These are phyloP conservation scores for Pseudogymnoascus sp. DNA, from an alignment of 2,329 filamentous ascomycete genomes.

Conservation along the genomic window DNA sequence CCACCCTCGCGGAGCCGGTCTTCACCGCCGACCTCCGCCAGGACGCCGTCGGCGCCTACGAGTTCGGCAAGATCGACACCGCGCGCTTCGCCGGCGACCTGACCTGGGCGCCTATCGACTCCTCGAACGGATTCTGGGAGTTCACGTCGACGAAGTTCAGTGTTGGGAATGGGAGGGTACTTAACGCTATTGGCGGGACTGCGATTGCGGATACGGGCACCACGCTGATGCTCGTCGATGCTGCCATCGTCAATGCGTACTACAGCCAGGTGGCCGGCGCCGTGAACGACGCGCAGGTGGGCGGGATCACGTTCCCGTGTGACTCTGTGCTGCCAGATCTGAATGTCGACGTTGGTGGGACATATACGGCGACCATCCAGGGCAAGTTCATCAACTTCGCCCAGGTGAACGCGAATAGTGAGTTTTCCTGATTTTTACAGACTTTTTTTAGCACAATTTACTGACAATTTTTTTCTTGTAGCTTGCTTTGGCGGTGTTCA, in stretches of 20 bases:
- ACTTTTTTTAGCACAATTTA: neutral
- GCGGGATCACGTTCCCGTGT: conserved; percentile 34
- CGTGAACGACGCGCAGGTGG: conserved; percentile 28
- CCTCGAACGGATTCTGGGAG: conserved; percentile 46
- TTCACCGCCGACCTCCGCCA: conserved; percentile 50
- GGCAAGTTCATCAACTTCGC: conserved; percentile 45
- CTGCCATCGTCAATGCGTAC: conserved; percentile 33
- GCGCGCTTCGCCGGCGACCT: conserved; percentile 46
- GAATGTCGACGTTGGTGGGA: conserved; percentile 31
- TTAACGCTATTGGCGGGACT: conserved; percentile 47
- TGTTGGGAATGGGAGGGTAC: conserved; percentile 38
- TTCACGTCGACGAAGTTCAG: conserved; percentile 44
- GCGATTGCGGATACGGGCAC: conserved; percentile 39
- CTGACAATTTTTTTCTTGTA: conserved; percentile 18
- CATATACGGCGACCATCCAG: conserved; percentile 38
- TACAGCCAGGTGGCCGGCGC: conserved; percentile 33
- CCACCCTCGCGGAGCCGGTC: conserved; percentile 41
- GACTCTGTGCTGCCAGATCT: conserved; percentile 29
- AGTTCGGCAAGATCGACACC: conserved; percentile 49
- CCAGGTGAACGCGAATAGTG: conserved; percentile 42
- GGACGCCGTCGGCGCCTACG: conserved; percentile 40
- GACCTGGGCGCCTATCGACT: conserved; percentile 42
- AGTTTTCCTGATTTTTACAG: conserved; percentile 26
- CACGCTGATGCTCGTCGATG: conserved; percentile 33
- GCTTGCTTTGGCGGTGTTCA: conserved; percentile 64